These are phyloP conservation scores for Flaveria robusta DNA, from an alignment of 129 eudicot genomes.

Conservation along the genomic window DNA sequence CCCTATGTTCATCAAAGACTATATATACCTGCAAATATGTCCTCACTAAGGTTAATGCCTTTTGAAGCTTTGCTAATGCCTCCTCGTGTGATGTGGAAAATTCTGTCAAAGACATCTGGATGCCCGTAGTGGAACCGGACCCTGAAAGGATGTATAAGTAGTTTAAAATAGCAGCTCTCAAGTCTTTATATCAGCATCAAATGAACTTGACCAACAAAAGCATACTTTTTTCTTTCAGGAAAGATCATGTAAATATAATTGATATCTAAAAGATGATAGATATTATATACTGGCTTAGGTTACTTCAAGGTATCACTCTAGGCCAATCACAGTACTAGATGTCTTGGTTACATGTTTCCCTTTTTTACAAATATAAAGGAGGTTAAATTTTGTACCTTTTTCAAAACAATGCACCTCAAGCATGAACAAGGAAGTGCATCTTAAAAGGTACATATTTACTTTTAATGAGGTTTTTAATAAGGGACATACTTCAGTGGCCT, in stretches of 20 bases:
- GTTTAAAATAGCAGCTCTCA: constrained; percentile 18
- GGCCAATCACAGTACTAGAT: constrained; percentile 16
- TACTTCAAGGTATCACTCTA: constrained; percentile 4
- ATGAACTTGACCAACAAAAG: constrained; percentile 1
- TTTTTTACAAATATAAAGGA: constrained; percentile 2
- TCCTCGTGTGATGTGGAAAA: constrained; percentile 98
- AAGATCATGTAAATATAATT: constrained; percentile 23
- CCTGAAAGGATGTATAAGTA: constrained; percentile 46
- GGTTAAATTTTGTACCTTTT: constrained; percentile 5
- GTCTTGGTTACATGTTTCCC: constrained; percentile 20
- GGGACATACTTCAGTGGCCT: constrained; percentile 84
- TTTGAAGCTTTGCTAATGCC: constrained; percentile 97
- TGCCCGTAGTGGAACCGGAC: constrained; percentile 99
- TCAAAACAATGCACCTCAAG: constrained; percentile 8
- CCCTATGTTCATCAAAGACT: background rate
- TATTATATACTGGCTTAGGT: constrained; percentile 13
- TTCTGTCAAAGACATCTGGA: constrained; percentile 95
- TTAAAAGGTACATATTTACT: constrained; percentile 17
- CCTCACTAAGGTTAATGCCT: constrained; percentile 96
- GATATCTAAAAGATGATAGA: constrained; percentile 22
- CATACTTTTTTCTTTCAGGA: constrained; percentile 10
- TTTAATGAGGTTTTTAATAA: constrained; percentile 24
- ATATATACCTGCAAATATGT: constrained; percentile 83
- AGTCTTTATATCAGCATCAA: constrained; percentile 11
- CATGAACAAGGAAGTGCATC: constrained; percentile 19